phyloP scores from a whole-genome alignment of 1,284 basidiomycete genomes.

The Wallemia hederae region DNA sequence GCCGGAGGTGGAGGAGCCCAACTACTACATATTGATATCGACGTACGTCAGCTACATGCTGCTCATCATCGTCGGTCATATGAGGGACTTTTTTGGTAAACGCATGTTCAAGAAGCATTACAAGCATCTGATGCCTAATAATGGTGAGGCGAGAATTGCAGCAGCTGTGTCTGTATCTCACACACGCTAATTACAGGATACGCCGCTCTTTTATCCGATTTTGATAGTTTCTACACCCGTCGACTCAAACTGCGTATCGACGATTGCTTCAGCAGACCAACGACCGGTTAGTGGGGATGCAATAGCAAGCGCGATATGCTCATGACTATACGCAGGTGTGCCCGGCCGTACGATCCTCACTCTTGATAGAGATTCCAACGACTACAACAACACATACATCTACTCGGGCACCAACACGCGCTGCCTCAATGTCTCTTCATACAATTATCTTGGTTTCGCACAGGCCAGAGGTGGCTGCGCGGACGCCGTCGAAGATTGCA shows the following conservation, averaged over 20 bases:
- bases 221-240: constrained; percentile 96
- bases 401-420: constrained; percentile 56
- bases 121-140: constrained; percentile 45
- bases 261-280: constrained; percentile 79
- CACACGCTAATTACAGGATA: constrained; percentile 27
- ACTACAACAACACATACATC: constrained; percentile 52
- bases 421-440: constrained; percentile 84
- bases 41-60: constrained; percentile 74
- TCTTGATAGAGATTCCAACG: constrained; percentile 53
- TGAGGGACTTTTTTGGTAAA: constrained; percentile 88
- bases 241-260: constrained; percentile 80
- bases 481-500: constrained; percentile 57
- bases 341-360: constrained; percentile 74
- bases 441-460: constrained; percentile 98
- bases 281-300: constrained; percentile 21
- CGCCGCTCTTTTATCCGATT: constrained; percentile 87
- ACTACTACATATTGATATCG: constrained; percentile 67
- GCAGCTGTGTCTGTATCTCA: too few relatives aligned
- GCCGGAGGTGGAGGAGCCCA: constrained; percentile 41
- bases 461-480: constrained; percentile 77
- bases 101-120: constrained; percentile 40
- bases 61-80: constrained; percentile 64
- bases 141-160: too few relatives aligned
- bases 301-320: background rate
- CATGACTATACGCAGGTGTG: constrained; percentile 29